phyloP scores from a whole-genome alignment of 2,329 filamentous ascomycete genomes.

The Aspergillus pseudotamarii region DNA sequence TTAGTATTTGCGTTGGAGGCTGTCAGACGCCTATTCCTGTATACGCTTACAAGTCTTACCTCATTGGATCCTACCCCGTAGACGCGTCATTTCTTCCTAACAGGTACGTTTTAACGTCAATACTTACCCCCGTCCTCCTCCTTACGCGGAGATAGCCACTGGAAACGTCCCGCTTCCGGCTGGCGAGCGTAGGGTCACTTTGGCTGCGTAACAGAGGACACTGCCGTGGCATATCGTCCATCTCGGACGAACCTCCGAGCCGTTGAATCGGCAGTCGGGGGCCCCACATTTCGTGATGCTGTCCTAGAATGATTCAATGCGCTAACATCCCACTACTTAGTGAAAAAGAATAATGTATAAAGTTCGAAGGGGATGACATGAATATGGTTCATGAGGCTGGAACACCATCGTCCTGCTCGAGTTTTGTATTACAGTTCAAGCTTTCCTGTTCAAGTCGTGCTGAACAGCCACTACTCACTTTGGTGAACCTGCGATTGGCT shows the following conservation, averaged over 20 bases:
- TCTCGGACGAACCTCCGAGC: neutral
- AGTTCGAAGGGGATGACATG: neutral
- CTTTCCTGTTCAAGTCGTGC: neutral
- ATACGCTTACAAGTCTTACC: neutral
- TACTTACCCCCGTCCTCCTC: too few species aligned
- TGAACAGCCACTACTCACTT: neutral
- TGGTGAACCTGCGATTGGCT: neutral
- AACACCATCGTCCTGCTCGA: neutral
- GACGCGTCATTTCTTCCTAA: too few species aligned
- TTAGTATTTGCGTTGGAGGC: too few species aligned
- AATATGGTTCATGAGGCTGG: neutral
- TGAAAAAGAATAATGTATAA: neutral
- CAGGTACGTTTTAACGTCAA: too few species aligned
- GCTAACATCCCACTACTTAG: neutral
- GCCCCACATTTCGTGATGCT: neutral
- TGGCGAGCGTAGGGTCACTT: neutral
- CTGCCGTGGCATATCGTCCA: neutral
- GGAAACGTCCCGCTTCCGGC: fast-evolving
- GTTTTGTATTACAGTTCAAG: neutral
- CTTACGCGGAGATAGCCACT: neutral
- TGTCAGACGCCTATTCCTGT: too few species aligned
- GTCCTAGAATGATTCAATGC: neutral
- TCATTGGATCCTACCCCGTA: neutral
- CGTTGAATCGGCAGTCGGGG: neutral
- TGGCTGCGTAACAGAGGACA: neutral